phyloP scores from a whole-genome alignment of 176 grass and related monocot genomes.

The Saccharum spontaneum region DNA sequence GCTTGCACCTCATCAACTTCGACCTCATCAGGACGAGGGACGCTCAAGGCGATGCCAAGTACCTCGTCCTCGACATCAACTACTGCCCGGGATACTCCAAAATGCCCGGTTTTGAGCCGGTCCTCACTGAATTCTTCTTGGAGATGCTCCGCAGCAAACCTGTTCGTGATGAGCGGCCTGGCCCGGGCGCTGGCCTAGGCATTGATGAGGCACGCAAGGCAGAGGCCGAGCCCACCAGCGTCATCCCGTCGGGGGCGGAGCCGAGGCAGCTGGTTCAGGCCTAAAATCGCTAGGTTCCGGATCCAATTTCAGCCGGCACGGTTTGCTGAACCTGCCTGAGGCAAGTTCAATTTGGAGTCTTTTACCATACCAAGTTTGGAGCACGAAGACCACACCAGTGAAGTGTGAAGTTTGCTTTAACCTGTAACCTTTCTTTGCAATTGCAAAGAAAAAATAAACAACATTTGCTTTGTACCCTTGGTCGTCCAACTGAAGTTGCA shows the following conservation, averaged over 20 bases:
- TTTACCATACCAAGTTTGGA: no score
- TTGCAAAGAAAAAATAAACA: no score
- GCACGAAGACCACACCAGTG: no score
- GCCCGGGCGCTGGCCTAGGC: no score
- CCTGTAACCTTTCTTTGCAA: no score
- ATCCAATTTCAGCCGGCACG: no score
- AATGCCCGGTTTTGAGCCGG: conserved; percentile 62
- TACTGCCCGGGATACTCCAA: conserved; percentile 84
- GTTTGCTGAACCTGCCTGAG: no score
- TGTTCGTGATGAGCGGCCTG: not conserved
- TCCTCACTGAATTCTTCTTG: conserved; percentile 63
- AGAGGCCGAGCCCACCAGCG: not conserved
- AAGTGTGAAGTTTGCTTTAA: no score
- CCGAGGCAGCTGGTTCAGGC: not conserved
- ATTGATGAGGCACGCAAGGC: not conserved
- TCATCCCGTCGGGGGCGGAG: not conserved
- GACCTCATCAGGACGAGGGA: conserved; percentile 61
- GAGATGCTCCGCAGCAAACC: conserved; percentile 18
- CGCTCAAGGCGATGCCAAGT: conserved; percentile 22
- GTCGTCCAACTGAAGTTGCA: no score
- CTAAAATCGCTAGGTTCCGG: not conserved
- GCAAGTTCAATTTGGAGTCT: no score
- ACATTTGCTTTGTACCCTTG: no score
- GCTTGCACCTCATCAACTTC: conserved; percentile 74
- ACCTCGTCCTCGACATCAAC: conserved; percentile 83